Base-by-base conservation (phyloP, 768 basidiomycete genomes). In the Megacollybia marginata region DNA sequence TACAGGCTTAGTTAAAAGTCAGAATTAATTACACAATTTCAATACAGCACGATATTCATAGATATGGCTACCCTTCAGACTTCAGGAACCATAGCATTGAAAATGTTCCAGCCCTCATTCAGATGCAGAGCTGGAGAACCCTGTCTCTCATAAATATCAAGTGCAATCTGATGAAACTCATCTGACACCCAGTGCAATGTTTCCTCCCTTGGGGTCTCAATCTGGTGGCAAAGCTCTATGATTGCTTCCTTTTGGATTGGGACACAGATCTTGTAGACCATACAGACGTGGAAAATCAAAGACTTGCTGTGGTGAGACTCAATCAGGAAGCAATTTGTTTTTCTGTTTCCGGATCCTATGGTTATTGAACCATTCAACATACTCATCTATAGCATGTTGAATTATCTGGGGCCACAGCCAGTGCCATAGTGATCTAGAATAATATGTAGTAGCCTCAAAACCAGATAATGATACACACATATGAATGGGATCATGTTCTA, bases 341-440 rank as follows among this genome's bases (percentile, higher is more conserved):
- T 51, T 40, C 44, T 55, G 47, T 7, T 12, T 9, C 6, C 47
- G 38, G 2, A 53, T 20, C n/a, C n/a, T n/a, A n/a, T n/a, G n/a
- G n/a, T n/a, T n/a, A n/a, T n/a, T n/a, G n/a, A n/a, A n/a, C n/a
- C 49, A 46, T 7, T 48, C 28, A 4, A 15, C 15, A 33, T 52
- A 57, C n/a, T 49, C 43, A 38, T 57, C 47, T 15, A 57, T 42
- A 6, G 32, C 28, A 1, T 35, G n/a, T 20, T 57, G 55, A 11
- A 54, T 45, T 15, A 57, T 44, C 10, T 50, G 52, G 5, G 56
- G 57, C 63, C 63, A 64, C 3, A 64, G 45, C 60, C 60, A 64
- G 12, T 59, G 46, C 34, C 61, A 63, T 2, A 62, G 47, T 20
- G 57, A 11, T 16, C 58, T 60, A 35, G 33, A 33, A 8, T 8